Conservation (phyloP, 2,329 filamentous ascomycete genomes). For the Sporothrix brunneoviolacea region DNA sequence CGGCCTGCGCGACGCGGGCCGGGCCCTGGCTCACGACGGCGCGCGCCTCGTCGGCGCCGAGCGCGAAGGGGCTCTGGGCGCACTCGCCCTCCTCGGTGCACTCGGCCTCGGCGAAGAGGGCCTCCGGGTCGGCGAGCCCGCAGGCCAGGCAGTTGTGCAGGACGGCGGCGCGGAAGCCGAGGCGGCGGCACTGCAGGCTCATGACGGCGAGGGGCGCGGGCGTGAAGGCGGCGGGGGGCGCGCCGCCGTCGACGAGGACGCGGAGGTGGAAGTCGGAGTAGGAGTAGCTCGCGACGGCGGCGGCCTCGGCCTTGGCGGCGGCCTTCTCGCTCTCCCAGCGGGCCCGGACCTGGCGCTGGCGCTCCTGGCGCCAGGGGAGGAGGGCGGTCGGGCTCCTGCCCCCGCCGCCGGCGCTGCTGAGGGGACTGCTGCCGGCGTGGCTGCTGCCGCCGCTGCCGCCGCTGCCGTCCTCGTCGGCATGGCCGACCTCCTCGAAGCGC, state of each 20-base stretch:
- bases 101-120: constrained; percentile 19
- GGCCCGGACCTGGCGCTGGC: neutral
- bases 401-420: neutral
- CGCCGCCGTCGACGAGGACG: neutral
- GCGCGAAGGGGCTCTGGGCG: constrained; percentile 27
- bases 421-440: neutral
- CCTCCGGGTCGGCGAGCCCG: constrained; percentile 23
- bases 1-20: constrained; percentile 20
- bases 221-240: too few species aligned
- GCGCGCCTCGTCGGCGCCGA: constrained; percentile 21
- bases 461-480: neutral
- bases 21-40: constrained; percentile 21
- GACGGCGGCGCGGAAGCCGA: constrained; percentile 28
- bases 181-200: constrained; percentile 17
- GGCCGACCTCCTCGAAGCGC: constrained; percentile 1
- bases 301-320: neutral
- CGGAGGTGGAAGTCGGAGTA: neutral
- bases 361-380: constrained; percentile 1
- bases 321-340: neutral
- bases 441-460: neutral
- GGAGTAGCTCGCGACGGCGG: neutral
- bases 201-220: constrained; percentile 5
- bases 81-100: constrained; percentile 14
- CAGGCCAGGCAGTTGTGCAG: constrained; percentile 32
- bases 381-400: neutral